These are phyloP conservation scores for Solanum chilense DNA, from an alignment of 257 asterid genomes.

Conservation along the genomic window DNA sequence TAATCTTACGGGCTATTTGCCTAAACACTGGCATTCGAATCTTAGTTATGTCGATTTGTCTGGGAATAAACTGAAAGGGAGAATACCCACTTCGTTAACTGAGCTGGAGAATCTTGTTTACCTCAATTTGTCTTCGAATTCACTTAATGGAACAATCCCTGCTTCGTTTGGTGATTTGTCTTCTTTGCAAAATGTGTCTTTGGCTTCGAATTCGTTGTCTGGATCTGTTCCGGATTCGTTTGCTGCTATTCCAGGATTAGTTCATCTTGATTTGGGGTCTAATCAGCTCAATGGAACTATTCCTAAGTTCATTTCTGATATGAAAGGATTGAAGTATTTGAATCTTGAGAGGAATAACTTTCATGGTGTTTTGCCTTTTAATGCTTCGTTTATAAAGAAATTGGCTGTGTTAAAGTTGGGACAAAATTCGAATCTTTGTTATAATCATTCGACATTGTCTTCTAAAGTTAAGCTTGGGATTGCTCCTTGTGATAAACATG, in stretches of 20 bases:
- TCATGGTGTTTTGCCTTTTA: slow-evolving; percentile 81
- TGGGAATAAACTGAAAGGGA: slow-evolving; percentile 47
- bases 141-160: slow-evolving; percentile 63
- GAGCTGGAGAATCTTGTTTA: slow-evolving; percentile 41
- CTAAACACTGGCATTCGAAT: slow-evolving; percentile 57
- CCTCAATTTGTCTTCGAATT: slow-evolving; percentile 62
- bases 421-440: slow-evolving; percentile 67
- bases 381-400: slow-evolving; percentile 50
- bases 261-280: slow-evolving; percentile 70
- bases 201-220: slow-evolving; percentile 46
- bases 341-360: slow-evolving; percentile 68
- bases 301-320: slow-evolving; percentile 47
- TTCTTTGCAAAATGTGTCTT: slow-evolving; percentile 43
- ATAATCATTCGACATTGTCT: slow-evolving; percentile 46
- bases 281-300: slow-evolving; percentile 76
- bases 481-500: slow-evolving; percentile 76
- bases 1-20: slow-evolving; percentile 62
- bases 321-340: slow-evolving; percentile 62
- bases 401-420: slow-evolving; percentile 60
- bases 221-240: slow-evolving; percentile 70
- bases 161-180: slow-evolving; percentile 57
- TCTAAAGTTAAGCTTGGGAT: slow-evolving; percentile 81
- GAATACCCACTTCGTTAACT: slow-evolving; percentile 50
- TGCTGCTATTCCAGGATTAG: slow-evolving; percentile 44
- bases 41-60: slow-evolving; percentile 69